Conservation (phyloP, 805 yeast species). For the Tetrapisispora namnaoensis region DNA sequence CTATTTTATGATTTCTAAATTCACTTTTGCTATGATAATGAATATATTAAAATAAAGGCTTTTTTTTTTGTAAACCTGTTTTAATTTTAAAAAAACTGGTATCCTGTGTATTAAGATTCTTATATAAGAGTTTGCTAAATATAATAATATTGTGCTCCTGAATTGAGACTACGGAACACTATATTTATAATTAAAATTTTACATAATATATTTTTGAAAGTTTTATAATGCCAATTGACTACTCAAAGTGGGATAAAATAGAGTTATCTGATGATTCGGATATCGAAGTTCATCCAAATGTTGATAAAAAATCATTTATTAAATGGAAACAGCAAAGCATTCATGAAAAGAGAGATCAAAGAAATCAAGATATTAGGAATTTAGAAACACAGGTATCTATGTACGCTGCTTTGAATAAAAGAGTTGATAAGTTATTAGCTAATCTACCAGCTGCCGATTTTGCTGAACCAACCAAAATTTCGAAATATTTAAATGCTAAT, state of each 20-base stretch:
- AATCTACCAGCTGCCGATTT: slow-evolving; percentile 35
- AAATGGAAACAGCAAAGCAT: slow-evolving; percentile 96
- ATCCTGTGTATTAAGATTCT: too few species aligned
- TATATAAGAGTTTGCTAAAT: too few species aligned
- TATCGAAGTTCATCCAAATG: slow-evolving; percentile 95
- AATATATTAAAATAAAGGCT: too few species aligned
- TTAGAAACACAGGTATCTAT: slow-evolving; percentile 69
- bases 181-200: background rate
- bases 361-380: slow-evolving; percentile 68
- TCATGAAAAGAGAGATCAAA: slow-evolving; percentile 79
- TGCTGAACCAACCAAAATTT: slow-evolving; percentile 24
- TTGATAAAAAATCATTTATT: slow-evolving; percentile 85
- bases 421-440: slow-evolving; percentile 56
- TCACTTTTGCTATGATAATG: too few species aligned
- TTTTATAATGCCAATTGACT: slow-evolving; percentile 67
- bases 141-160: too few species aligned
- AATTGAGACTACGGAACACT: background rate
- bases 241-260: slow-evolving; percentile 95
- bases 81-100: too few species aligned
- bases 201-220: background rate
- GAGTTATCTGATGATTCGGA: slow-evolving; percentile 96
- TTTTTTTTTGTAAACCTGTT: too few species aligned
- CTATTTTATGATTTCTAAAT: too few species aligned
- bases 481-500: slow-evolving; percentile 36
- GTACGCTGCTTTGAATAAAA: slow-evolving; percentile 62